Base-by-base conservation (phyloP, 345 rosid species). In the Brassica carinata region DNA sequence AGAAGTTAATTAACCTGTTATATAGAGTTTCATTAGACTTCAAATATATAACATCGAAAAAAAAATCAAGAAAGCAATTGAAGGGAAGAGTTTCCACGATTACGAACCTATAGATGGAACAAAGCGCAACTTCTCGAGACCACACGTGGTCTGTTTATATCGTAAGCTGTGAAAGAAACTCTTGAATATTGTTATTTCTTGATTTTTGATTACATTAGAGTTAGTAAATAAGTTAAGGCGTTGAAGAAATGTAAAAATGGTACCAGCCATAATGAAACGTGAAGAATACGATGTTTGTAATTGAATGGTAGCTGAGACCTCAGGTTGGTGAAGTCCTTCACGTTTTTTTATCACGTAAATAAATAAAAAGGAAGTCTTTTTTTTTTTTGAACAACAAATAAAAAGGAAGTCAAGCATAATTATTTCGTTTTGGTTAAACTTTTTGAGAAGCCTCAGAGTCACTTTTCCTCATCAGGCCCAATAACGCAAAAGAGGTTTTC, bases 241-340 rank as follows among this genome's bases (percentile, higher is more conserved):
- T 67, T 45, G 10, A 8, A 58, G 14, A 8, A 9, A 18, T 13
- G 31, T 53, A 36, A 33, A 45, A 36, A 61, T 1, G 17, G 72
- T 34, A 71, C 76, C 76, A 63, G 71, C 64, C 71, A 79, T 45
- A 75, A 33, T 63, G 53, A 63, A 80, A 75, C 76, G 83, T 80
- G 83, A 69, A 74, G 45, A 74, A 80, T 80, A 51, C 74, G 83
- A 29, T 61, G 40, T 31, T 74, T 67, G 74, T 73, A 73, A 4
- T 19, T 19, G 9, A 31, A 33, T 74, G 83, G 79, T 74, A 74
- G 79, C 71, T 69, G 79, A 78, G 77, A 72, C 77, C 14, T 58
- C 38, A 48, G 74, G 83, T 79, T 79, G 83, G 83, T 79, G 83
- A 74, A 48, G n/a, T 7, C 26, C 17, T 67, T 73, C 82, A 79